These are phyloP conservation scores for Vitis labrusca DNA, from an alignment of 164 flowering plant species.

Conservation along the genomic window DNA sequence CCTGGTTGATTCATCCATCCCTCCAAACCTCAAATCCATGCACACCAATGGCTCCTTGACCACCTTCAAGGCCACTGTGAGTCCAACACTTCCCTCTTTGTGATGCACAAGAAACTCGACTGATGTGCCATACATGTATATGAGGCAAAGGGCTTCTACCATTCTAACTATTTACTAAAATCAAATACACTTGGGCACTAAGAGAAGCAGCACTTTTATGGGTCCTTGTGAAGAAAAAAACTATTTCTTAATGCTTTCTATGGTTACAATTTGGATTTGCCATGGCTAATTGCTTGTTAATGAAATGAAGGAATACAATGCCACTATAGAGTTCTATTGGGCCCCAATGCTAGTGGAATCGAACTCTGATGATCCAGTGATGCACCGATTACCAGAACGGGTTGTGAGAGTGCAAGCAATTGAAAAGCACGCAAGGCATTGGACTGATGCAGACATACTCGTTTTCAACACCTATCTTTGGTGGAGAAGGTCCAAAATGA, in stretches of 20 bases:
- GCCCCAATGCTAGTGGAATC: slow-evolving; percentile 86
- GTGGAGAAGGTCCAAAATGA: slow-evolving; percentile 76
- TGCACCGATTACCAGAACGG: slow-evolving; percentile 52
- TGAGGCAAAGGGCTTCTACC: no score
- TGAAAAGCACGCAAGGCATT: slow-evolving; percentile 64
- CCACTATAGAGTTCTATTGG: slow-evolving; percentile 84
- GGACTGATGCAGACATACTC: slow-evolving; percentile 73
- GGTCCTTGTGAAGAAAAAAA: no score
- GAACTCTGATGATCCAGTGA: slow-evolving; percentile 71
- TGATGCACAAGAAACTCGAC: no score
- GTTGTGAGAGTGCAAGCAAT: slow-evolving; percentile 55
- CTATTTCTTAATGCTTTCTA: no score
- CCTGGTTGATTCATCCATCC: slow-evolving; percentile 48
- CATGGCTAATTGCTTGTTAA: not conserved
- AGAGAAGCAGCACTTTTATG: no score
- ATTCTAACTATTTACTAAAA: no score
- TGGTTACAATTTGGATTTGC: not conserved
- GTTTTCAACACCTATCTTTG: slow-evolving; percentile 76
- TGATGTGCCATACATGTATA: no score
- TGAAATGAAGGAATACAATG: slow-evolving; percentile 67
- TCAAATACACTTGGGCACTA: no score
- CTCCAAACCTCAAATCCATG: slow-evolving; percentile 43
- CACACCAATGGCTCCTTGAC: slow-evolving; percentile 55
- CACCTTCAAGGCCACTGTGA: slow-evolving; percentile 60
- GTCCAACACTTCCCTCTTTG: slow-evolving; percentile 9